These are phyloP conservation scores for Hyaloscypha hepaticicola DNA, from an alignment of 495 filamentous ascomycete genomes.

Conservation along the genomic window DNA sequence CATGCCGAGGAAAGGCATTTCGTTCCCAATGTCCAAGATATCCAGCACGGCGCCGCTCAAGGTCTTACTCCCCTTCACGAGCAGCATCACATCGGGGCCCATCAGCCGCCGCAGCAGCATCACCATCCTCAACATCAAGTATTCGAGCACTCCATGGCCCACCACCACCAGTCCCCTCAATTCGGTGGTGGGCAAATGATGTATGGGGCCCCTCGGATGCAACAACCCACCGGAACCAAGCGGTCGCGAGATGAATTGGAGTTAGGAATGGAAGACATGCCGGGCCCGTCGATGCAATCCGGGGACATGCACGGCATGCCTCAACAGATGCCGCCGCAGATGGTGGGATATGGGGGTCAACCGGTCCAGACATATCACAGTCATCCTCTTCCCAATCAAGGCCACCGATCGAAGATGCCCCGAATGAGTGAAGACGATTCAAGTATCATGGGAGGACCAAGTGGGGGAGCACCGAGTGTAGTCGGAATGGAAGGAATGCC, in stretches of 20 bases:
- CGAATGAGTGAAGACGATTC: slow-evolving; percentile 48
- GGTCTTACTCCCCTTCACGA: slow-evolving; percentile 26
- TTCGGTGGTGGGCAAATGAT: slow-evolving; percentile 48
- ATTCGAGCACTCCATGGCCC: slow-evolving; percentile 45
- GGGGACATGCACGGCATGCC: slow-evolving; percentile 51
- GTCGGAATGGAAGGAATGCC: slow-evolving; percentile 86
- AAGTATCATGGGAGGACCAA: slow-evolving; percentile 34
- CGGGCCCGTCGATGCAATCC: slow-evolving; percentile 45
- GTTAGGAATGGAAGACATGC: slow-evolving; percentile 42
- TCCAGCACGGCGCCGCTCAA: slow-evolving; percentile 30
- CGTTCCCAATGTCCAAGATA: slow-evolving; percentile 45
- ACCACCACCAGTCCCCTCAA: slow-evolving; percentile 49
- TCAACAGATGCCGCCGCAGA: slow-evolving; percentile 46
- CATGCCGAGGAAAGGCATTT: slow-evolving; percentile 56
- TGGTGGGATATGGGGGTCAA: slow-evolving; percentile 20
- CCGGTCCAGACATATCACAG: slow-evolving; percentile 62
- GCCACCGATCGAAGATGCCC: slow-evolving; percentile 55
- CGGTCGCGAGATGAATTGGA: slow-evolving; percentile 32
- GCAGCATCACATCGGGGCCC: slow-evolving; percentile 22
- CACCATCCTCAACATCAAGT: slow-evolving; percentile 41
- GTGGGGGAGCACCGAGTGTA: slow-evolving; percentile 60
- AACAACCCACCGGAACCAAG: slow-evolving; percentile 26
- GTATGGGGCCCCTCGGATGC: slow-evolving; percentile 25
- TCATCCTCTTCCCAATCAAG: slow-evolving; percentile 67
- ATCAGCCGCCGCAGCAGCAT: slow-evolving; percentile 40